Percentiles rank a stretch among this genome's conserved stretches.
phyloP scores from a whole-genome alignment of 2,329 filamentous ascomycete genomes.

The Aspergillus sp. region DNA sequence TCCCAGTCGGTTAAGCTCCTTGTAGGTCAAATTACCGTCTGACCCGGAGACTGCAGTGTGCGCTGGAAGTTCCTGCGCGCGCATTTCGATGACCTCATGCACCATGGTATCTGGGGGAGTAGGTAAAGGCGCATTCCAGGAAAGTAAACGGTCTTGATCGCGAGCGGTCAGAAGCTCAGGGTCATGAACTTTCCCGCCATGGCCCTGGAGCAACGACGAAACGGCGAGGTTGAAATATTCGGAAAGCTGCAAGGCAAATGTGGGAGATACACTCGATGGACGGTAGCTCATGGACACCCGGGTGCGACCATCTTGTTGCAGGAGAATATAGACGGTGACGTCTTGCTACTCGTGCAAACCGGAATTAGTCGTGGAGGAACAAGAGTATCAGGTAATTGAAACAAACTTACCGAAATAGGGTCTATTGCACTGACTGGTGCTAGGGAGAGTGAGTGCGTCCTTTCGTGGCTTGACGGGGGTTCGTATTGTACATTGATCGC shows the following conservation, averaged over 20 bases:
- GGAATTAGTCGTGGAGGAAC: no score
- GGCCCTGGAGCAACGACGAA: not conserved
- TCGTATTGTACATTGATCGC: not conserved
- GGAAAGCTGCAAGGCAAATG: not conserved
- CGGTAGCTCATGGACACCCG: not conserved
- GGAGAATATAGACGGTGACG: not conserved
- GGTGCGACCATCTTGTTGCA: not conserved
- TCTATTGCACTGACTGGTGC: not conserved
- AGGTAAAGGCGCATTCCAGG: not conserved
- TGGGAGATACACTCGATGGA: not conserved
- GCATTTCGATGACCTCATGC: not conserved
- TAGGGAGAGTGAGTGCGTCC: not conserved
- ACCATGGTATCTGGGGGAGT: not conserved
- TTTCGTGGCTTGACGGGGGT: not conserved
- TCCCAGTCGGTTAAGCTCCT: not conserved
- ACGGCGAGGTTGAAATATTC: not conserved
- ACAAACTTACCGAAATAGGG: not conserved
- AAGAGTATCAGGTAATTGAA: no score
- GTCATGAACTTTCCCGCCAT: not conserved
- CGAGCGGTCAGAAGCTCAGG: not conserved
- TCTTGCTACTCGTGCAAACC: not conserved
- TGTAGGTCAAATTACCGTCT: not conserved
- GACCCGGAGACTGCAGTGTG: not conserved
- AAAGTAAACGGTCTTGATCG: not conserved
- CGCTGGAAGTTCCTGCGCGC: not conserved